Percentiles rank a stretch among this genome's conserved stretches.
Conservation (phyloP, 2,329 filamentous ascomycete species). For the Microcyclosporella mali region DNA sequence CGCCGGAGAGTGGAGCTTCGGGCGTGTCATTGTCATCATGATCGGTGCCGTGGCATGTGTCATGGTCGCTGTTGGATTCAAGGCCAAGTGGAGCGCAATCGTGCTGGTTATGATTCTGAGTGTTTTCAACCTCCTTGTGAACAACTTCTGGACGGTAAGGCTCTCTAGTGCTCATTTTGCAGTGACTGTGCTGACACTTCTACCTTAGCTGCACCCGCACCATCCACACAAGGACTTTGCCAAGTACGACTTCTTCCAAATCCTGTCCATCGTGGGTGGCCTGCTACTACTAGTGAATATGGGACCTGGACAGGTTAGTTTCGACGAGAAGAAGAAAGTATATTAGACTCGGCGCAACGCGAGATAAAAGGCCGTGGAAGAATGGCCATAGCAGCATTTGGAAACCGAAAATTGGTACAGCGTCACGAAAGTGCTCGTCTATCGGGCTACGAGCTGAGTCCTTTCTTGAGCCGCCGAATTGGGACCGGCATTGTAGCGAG, state of each 20-base stretch:
- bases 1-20: slow-evolving; percentile 85
- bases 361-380: too few relatives aligned
- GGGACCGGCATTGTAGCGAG: too few relatives aligned
- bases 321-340: slow-evolving; percentile 99
- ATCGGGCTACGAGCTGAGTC: too few relatives aligned
- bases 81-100: slow-evolving; percentile 97
- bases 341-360: slow-evolving; percentile 53
- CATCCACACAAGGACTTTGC: slow-evolving; percentile 99
- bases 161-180: not conserved
- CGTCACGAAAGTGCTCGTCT: too few relatives aligned
- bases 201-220: slow-evolving; percentile 76
- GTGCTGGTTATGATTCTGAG: slow-evolving; percentile 92
- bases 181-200: slow-evolving; percentile 2
- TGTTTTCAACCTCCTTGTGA: slow-evolving; percentile 93
- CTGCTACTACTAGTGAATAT: slow-evolving; percentile 96
- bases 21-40: slow-evolving; percentile 76
- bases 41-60: slow-evolving; percentile 86
- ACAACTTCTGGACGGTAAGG: slow-evolving; percentile 99
- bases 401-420: too few relatives aligned
- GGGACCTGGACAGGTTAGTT: slow-evolving; percentile 93
- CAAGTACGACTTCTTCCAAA: slow-evolving; percentile 99
- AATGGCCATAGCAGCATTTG: too few relatives aligned
- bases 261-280: slow-evolving; percentile 94
- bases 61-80: slow-evolving; percentile 99
- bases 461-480: too few relatives aligned